Evolutionary conservation across 306 rosid species (phyloP).

Genomic region (Vigna radiata): DNA sequence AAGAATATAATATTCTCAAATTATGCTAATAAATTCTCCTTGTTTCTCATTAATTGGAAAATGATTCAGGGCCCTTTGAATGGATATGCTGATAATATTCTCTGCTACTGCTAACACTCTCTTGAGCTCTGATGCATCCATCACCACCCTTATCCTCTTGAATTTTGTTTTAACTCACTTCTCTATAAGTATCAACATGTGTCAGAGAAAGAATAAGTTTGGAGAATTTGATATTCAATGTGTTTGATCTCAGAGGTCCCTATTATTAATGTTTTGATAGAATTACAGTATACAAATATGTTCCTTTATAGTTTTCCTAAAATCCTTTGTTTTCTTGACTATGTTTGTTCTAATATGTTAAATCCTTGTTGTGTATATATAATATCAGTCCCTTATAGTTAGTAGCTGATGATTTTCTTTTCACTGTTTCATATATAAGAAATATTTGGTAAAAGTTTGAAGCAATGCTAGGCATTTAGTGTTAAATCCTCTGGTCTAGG

Average conservation of each 20-base stretch:
- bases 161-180: neutral
- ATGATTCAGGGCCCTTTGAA: conserved; percentile 35
- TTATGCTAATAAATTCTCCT: conserved; percentile 35
- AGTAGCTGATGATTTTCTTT: conserved; percentile 22
- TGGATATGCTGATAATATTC: conserved; percentile 54
- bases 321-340: neutral
- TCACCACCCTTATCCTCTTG: conserved; percentile 38
- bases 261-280: conserved; percentile 23
- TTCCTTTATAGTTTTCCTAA: conserved; percentile 17
- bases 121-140: conserved; percentile 48
- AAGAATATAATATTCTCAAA: conserved; percentile 43
- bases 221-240: conserved; percentile 12
- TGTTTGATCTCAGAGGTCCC: conserved; percentile 30
- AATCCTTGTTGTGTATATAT: neutral
- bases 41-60: conserved; percentile 34
- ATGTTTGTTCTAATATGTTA: neutral
- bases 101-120: conserved; percentile 40
- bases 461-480: conserved; percentile 10
- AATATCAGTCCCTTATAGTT: neutral
- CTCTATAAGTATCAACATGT: conserved; percentile 20
- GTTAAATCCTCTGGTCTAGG: neutral
- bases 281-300: neutral
- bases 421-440: conserved; percentile 7
- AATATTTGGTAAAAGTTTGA: neutral
- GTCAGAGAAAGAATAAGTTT: conserved; percentile 16